Evolutionary conservation across 2,329 filamentous ascomycete species (phyloP), one percentile per base, ranked within the genome.

Genomic region (Simplicillium aogashimaense): DNA sequence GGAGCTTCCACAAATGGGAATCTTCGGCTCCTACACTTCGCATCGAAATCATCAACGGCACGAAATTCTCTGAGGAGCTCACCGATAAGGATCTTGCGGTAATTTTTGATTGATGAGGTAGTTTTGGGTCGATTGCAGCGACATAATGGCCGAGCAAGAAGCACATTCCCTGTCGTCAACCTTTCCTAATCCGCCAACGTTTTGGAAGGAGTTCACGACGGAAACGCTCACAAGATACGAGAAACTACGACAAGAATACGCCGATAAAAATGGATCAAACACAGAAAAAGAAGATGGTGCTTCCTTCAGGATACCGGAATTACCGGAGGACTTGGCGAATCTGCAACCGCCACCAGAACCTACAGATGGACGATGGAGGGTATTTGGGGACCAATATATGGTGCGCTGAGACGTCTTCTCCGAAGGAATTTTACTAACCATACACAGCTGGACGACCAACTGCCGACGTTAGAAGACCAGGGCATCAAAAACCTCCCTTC

Each of bases 121-220:
- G n/a, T n/a, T n/a, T n/a, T n/a, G n/a, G n/a, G n/a, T n/a, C n/a
- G 20, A 25, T 25, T 25, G 20, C 20, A 25, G 20, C 20, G 9
- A 25, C 45, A 47, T 40, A 34, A 86, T 86, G 81, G 77, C 76
- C 43, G 78, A 65, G 39, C 67, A 70, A 43, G 65, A 62, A 43
- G 54, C 63, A 9, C 58, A 61, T 29, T 65, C 68, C 36, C 60
- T 73, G 51, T 71, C 78, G 18, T 78, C 83, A 17, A 78, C 81
- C 32, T 95, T 88, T 57, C 90, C 92, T 17, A 78, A 83, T 39
- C 92, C 92, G 18, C 92, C 92, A 18, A 81, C 83, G 1, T 94
- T 95, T 65, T 97, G 86, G 80, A 81, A 83, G 50, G 74, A 85
- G 58, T 97, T 97, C 63, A 95, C 86, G 0, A 60, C 78, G 3